Base-by-base conservation (phyloP, 768 basidiomycete species). In the Lyophyllum atratum region DNA sequence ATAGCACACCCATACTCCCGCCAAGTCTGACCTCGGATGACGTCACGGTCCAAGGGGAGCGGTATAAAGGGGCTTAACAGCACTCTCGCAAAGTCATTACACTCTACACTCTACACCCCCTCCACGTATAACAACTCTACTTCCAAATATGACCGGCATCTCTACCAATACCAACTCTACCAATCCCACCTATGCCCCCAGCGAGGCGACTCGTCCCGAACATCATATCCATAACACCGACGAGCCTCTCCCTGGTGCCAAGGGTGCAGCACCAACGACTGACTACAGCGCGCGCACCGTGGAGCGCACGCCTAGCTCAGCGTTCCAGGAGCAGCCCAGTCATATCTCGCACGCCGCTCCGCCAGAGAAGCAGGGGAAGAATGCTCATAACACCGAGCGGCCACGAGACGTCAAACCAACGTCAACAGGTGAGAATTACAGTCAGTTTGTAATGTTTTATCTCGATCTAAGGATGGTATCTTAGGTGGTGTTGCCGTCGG, bases 141-240 rank as follows among this genome's bases (percentile, higher is more conserved):
- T n/a, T n/a, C n/a, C n/a, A n/a, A n/a, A n/a, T n/a, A n/a, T n/a
- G n/a, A n/a, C n/a, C n/a, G n/a, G n/a, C n/a, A n/a, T n/a, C n/a
- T n/a, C n/a, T n/a, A n/a, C n/a, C n/a, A n/a, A n/a, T n/a, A n/a
- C n/a, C n/a, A n/a, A n/a, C n/a, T n/a, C n/a, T n/a, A n/a, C n/a
- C n/a, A n/a, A n/a, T n/a, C n/a, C n/a, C n/a, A n/a, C n/a, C n/a
- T n/a, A n/a, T n/a, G n/a, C n/a, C n/a, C n/a, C n/a, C n/a, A n/a
- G n/a, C n/a, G n/a, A n/a, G n/a, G n/a, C n/a, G n/a, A n/a, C 60
- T 10, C 66, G 65, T 21, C 78, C 78, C 1, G 55, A 63, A 48
- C 76, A 83, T 66, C 81, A 74, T 52, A 60, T 79, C 43, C 85
- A 87, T 69, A 63, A 72, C 31, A 64, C 74, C n/a, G 71, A 74